A percentile compares a stretch with the other conserved stretches of the same genome.
These are phyloP conservation scores for Neospermospora avenae DNA, from an alignment of 2,329 filamentous ascomycete species.

Conservation along the genomic window DNA sequence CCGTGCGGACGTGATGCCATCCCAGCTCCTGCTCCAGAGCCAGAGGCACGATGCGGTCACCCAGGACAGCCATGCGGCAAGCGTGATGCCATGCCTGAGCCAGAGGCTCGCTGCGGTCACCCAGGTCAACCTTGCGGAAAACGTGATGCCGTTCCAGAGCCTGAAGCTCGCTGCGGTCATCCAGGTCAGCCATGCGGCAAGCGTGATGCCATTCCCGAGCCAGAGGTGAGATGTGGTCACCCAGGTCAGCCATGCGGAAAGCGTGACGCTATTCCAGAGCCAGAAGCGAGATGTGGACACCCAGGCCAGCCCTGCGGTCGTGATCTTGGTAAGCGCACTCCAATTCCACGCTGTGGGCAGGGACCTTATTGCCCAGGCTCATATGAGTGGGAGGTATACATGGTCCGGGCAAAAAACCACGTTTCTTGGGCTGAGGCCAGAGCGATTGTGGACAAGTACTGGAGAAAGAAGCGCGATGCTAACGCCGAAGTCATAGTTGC, in stretches of 20 bases:
- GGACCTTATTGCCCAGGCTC: too few relatives aligned
- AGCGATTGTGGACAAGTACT: too few relatives aligned
- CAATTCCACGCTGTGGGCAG: too few relatives aligned
- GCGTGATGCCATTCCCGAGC: conserved; percentile 14
- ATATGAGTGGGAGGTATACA: too few relatives aligned
- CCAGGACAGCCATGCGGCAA: conserved; percentile 24
- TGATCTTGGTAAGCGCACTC: too few relatives aligned
- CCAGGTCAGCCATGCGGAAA: conserved; percentile 20
- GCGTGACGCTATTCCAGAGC: conserved; percentile 15
- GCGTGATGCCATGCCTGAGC: conserved; percentile 3
- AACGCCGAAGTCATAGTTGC: not conserved
- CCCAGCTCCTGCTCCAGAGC: conserved; percentile 11
- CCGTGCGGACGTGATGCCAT: not conserved
- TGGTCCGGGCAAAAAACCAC: too few relatives aligned
- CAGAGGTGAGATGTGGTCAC: conserved; percentile 17
- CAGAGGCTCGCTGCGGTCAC: conserved; percentile 24
- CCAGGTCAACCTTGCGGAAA: conserved; percentile 30
- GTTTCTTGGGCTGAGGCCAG: too few relatives aligned
- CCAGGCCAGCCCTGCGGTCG: conserved; percentile 20
- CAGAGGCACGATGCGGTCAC: conserved; percentile 15
- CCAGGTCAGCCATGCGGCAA: conserved; percentile 20
- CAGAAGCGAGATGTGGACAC: conserved; percentile 17
- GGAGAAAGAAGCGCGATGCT: conserved; percentile 1
- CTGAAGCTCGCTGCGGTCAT: conserved; percentile 4
- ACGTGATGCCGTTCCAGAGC: conserved; percentile 26